These are phyloP conservation scores for Suhomyces taliae DNA, from an alignment of 1,139 yeast genomes.

Conservation along the genomic window DNA sequence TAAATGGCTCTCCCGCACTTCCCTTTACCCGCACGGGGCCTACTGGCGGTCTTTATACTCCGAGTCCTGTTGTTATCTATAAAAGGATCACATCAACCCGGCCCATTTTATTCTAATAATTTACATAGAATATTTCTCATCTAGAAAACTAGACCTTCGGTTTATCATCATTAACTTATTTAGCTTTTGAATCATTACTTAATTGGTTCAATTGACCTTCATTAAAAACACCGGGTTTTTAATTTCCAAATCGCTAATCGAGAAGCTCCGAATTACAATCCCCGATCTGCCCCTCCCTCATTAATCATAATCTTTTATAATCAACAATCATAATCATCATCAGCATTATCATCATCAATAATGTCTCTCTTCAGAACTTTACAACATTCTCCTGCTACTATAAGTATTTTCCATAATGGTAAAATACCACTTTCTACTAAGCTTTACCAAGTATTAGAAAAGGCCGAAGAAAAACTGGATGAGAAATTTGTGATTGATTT, in stretches of 20 bases:
- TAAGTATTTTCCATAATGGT: slow-evolving; percentile 44
- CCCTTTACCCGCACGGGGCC: slow-evolving; percentile 11
- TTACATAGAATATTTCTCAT: no score
- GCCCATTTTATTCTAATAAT: background rate
- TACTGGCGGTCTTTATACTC: slow-evolving; percentile 9
- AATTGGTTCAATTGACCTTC: no score
- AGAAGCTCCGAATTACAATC: no score
- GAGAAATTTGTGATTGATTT: slow-evolving; percentile 38
- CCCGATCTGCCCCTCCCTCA: no score
- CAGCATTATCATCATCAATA: background rate
- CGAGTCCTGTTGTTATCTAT: slow-evolving; percentile 1
- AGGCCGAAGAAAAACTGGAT: slow-evolving; percentile 29
- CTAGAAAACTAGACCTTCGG: no score
- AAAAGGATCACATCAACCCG: background rate
- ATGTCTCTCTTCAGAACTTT: slow-evolving; percentile 46
- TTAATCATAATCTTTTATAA: background rate
- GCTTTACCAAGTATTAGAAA: slow-evolving; percentile 33
- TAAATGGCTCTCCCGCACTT: slow-evolving; percentile 1
- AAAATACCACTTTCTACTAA: slow-evolving; percentile 35
- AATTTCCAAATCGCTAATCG: no score
- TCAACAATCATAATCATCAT: background rate
- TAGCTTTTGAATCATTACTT: no score
- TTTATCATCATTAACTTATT: no score
- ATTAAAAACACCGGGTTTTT: no score
- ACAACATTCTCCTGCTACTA: slow-evolving; percentile 46